A percentile compares a stretch with the other conserved stretches of the same genome.
These are phyloP conservation scores for Nothophytophthora sp. DNA, from an alignment of 352 stramenopile species.

Conservation along the genomic window DNA sequence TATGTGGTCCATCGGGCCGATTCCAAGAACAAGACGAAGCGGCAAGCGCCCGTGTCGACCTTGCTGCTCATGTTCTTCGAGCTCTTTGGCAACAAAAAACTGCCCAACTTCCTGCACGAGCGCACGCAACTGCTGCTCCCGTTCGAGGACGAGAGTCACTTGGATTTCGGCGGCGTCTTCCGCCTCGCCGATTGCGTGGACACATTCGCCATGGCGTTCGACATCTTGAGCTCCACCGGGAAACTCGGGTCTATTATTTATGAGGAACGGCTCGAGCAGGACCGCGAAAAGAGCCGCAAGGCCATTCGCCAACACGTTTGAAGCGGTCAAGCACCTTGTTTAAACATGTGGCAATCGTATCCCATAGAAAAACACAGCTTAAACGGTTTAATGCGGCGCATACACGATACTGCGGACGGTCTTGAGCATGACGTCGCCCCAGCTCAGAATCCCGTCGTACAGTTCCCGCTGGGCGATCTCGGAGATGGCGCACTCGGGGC, in stretches of 20 bases:
- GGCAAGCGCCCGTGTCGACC: slow-evolving; percentile 15
- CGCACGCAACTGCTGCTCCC: slow-evolving; percentile 50
- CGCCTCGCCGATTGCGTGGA: slow-evolving; percentile 67
- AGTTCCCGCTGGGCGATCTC: slow-evolving; percentile 14
- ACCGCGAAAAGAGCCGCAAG: slow-evolving; percentile 34
- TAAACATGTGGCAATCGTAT: too few species aligned
- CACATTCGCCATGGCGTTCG: slow-evolving; percentile 67
- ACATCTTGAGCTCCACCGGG: slow-evolving; percentile 48
- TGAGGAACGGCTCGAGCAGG: slow-evolving; percentile 48
- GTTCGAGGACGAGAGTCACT: slow-evolving; percentile 32
- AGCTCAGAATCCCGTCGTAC: slow-evolving; percentile 13
- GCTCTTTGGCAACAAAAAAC: slow-evolving; percentile 65
- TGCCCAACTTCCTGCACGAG: slow-evolving; percentile 46
- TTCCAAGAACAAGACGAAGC: slow-evolving; percentile 13
- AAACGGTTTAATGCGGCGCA: too few species aligned
- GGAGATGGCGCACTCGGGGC: slow-evolving; percentile 9
- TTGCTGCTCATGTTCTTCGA: slow-evolving; percentile 64
- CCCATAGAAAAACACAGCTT: too few species aligned
- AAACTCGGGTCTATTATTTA: slow-evolving; percentile 65
- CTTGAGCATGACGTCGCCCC: slow-evolving; percentile 26
- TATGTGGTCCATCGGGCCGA: slow-evolving; percentile 45
- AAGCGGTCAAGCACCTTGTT: too few species aligned
- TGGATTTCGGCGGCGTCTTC: slow-evolving; percentile 69
- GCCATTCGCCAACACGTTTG: slow-evolving; percentile 10
- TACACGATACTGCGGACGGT: slow-evolving; percentile 18